Evolutionary conservation across 1,284 basidiomycete species (phyloP).

Genomic region (Singerocomus inundabilis): DNA sequence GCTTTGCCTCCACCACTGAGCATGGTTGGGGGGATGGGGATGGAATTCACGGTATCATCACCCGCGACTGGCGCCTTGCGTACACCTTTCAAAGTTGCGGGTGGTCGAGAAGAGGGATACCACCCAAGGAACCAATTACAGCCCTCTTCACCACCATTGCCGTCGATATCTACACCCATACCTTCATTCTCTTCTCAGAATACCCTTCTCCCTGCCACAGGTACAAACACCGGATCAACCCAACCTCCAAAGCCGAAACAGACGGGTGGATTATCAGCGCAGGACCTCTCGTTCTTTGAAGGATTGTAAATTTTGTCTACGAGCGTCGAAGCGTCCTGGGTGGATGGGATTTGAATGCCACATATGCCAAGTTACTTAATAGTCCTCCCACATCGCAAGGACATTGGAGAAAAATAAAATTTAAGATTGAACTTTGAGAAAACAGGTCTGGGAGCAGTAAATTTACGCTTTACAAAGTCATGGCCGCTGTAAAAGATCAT

Average conservation of each 20-base stretch:
- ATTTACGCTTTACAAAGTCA: neutral
- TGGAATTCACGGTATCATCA: neutral
- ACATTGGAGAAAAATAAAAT: neutral
- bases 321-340: neutral
- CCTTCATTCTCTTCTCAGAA: slow-evolving; percentile 11
- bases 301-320: slow-evolving; percentile 43
- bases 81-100: neutral
- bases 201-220: neutral
- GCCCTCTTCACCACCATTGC: slow-evolving; percentile 2
- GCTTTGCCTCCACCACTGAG: neutral
- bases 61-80: neutral
- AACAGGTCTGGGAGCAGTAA: neutral
- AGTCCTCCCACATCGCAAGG: neutral
- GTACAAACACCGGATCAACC: slow-evolving; percentile 3
- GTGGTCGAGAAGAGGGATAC: slow-evolving; percentile 1
- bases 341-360: neutral
- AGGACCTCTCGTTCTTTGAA: slow-evolving; percentile 76
- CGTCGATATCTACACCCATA: slow-evolving; percentile 7
- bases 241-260: slow-evolving; percentile 29
- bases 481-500: neutral
- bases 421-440: too few species aligned
- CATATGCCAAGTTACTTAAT: neutral
- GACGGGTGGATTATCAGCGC: slow-evolving; percentile 57
- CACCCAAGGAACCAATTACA: slow-evolving; percentile 7
- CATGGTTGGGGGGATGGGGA: neutral